Percentiles rank a stretch among this genome's conserved stretches.
These are phyloP conservation scores for Pinus taeda DNA, from an alignment of 75 land plant species.

Conservation along the genomic window DNA sequence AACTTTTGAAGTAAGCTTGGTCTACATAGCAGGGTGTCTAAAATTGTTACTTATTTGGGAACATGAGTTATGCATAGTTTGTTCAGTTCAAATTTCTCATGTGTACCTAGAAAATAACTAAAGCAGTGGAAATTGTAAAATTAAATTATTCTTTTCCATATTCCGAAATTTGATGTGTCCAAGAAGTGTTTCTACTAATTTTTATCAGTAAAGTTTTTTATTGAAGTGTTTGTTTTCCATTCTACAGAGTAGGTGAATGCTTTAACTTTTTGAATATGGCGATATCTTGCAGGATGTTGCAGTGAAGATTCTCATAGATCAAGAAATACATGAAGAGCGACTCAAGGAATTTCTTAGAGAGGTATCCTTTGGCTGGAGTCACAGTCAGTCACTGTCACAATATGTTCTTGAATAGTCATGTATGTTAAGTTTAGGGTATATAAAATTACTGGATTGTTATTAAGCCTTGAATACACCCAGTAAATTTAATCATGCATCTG, in stretches of 20 bases:
- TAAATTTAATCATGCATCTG: too few relatives aligned
- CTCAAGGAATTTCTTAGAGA: slow-evolving; percentile 75
- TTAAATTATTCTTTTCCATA: not conserved
- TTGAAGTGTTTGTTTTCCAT: not conserved
- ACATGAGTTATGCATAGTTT: too few relatives aligned
- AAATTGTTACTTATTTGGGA: too few relatives aligned
- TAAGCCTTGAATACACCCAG: too few relatives aligned
- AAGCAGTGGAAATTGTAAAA: not conserved
- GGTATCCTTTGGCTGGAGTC: slow-evolving; percentile 23
- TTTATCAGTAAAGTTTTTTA: not conserved
- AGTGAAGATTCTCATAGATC: slow-evolving; percentile 92
- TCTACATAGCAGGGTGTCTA: not conserved
- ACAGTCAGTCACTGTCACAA: too few relatives aligned
- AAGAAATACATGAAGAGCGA: slow-evolving; percentile 69
- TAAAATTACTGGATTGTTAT: too few relatives aligned
- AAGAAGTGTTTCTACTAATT: not conserved
- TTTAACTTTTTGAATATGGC: not conserved
- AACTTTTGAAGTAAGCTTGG: not conserved
- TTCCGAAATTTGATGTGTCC: not conserved
- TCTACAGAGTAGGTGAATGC: not conserved
- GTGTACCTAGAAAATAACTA: too few relatives aligned
- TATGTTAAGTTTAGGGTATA: too few relatives aligned
- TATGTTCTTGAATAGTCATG: too few relatives aligned
- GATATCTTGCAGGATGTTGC: slow-evolving; percentile 74
- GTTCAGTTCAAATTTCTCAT: too few relatives aligned